A percentile compares a stretch with the other conserved stretches of the same genome.
phyloP scores from a whole-genome alignment of 2,329 filamentous ascomycete species.

The Pseudogymnoascus sp. region DNA sequence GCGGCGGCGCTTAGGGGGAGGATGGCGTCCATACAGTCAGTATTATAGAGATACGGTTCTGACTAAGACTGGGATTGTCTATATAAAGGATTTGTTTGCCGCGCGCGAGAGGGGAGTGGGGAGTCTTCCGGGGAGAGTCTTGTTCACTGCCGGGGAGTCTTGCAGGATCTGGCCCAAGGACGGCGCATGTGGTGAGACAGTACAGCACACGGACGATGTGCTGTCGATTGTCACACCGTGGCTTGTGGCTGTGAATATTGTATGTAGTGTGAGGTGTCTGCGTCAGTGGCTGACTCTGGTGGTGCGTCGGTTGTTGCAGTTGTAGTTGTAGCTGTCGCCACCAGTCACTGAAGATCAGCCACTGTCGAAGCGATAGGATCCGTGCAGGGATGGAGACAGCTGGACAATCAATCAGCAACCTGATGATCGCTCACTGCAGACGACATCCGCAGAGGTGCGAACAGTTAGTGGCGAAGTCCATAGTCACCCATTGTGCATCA shows the following conservation, averaged over 20 bases:
- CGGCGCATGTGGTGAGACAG: neutral
- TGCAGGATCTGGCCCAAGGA: neutral
- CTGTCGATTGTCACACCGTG: neutral
- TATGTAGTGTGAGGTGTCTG: neutral
- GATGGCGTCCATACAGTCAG: neutral
- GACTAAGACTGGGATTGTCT: neutral
- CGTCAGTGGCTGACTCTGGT: neutral
- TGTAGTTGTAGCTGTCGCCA: neutral
- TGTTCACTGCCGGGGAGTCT: neutral
- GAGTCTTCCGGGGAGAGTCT: neutral
- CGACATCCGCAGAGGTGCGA: neutral
- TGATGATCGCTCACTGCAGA: neutral
- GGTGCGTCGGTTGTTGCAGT: neutral
- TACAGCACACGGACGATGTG: neutral
- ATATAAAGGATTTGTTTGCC: neutral
- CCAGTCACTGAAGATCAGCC: neutral
- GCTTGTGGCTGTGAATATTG: neutral
- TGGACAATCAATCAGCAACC: neutral
- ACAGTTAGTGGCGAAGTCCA: neutral
- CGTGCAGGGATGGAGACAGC: neutral
- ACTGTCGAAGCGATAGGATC: neutral
- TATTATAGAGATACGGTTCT: neutral
- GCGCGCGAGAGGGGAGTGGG: constrained; percentile 1
- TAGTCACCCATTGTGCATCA: neutral
- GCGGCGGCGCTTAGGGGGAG: neutral